Conservation (phyloP, 768 basidiomycete species). For the Tephrocybe rancida region DNA sequence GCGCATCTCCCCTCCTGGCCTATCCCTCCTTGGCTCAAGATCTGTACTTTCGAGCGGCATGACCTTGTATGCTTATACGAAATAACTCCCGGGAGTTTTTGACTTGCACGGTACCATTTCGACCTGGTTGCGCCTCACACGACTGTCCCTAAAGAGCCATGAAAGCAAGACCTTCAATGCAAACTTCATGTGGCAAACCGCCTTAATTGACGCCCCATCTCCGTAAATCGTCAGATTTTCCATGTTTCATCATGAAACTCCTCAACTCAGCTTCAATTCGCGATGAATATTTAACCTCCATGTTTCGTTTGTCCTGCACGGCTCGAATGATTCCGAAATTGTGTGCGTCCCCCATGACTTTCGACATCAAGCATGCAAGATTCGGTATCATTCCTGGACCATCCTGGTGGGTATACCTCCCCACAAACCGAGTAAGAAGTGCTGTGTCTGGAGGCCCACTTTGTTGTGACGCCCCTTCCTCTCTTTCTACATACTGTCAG, state of each 20-base stretch:
- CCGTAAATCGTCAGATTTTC: not conserved
- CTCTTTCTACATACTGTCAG: slow-evolving; percentile 37
- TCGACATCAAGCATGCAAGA: slow-evolving; percentile 10
- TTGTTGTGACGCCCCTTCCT: slow-evolving; percentile 4
- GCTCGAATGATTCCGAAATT: not conserved
- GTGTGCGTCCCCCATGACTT: not conserved
- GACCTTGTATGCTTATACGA: too few species aligned
- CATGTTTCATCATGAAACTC: not conserved
- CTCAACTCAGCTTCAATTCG: not conserved
- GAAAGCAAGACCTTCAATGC: too few species aligned
- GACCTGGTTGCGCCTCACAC: too few species aligned
- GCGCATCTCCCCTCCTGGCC: too few species aligned
- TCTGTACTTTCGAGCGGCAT: too few species aligned
- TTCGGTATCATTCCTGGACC: not conserved
- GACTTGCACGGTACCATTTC: too few species aligned
- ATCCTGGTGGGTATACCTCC: not conserved
- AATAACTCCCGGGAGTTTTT: too few species aligned
- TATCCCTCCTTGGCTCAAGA: too few species aligned
- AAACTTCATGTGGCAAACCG: too few species aligned
- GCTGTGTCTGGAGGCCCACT: not conserved
- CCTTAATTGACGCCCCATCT: too few species aligned
- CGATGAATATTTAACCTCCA: slow-evolving; percentile 3
- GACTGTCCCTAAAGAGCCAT: too few species aligned
- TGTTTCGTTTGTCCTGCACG: not conserved
- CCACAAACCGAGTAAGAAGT: slow-evolving; percentile 9